Base-by-base conservation (phyloP, 2,329 filamentous ascomycete species). In the Alternaria sp. region DNA sequence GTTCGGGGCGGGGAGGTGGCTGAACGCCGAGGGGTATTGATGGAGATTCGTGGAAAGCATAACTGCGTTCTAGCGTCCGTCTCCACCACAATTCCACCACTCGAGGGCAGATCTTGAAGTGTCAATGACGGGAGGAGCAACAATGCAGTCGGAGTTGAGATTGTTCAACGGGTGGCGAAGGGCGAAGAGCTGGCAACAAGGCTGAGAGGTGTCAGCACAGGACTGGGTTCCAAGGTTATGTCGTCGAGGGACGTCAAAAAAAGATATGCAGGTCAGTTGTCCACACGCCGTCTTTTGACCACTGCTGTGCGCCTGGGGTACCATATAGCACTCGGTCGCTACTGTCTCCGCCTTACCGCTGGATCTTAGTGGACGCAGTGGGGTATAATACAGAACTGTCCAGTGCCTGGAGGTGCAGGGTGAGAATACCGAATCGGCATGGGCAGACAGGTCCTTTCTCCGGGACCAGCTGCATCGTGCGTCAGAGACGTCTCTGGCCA, bases 1-100 rank as follows among this genome's bases (percentile, higher is more conserved):
- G 62, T 84, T 83, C 69, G 82, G 84, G 55, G 85, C 84, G 49
- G 87, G 86, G 67, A 78, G 67, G 67, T 77, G 74, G 71, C 74
- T 74, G 72, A 76, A 77, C 41, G 70, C 71, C 63, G 73, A 72
- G 57, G 72, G 69, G 63, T 78, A 78, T 62, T 78, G 77, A 69
- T 79, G 74, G 63, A 76, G 72, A 70, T 72, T 76, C 63, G 74
- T 76, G 68, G 77, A 79, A 67, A 79, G 77, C 71, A 78, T 79
- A 66, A 46, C 51, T 67, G 57, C 63, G 60, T 57, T 68, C 69
- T 74, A 72, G 71, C 66, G 68, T 60, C 70, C 71, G 69, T 69
- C 71, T 73, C 71, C 70, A 72, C 72, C 68, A 70, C 71, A 69
- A 65, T 66, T 69, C 67, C 62, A 65, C 70, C 61, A 63, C 60